phyloP scores from a whole-genome alignment of 768 basidiomycete genomes.

The Rhodotorula taiwanensis region DNA sequence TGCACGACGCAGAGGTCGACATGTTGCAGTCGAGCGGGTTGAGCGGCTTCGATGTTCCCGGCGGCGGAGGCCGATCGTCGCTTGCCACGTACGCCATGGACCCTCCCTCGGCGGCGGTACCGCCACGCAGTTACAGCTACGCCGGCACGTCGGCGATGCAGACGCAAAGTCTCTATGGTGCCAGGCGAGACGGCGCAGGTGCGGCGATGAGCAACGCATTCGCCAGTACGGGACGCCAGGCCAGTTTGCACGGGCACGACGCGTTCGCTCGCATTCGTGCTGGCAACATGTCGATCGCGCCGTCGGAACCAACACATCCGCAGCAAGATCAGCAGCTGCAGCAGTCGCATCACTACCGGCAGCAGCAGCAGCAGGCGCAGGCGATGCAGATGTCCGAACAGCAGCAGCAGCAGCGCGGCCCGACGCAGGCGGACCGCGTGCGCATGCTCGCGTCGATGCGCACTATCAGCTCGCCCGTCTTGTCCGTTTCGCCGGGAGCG shows the following conservation, averaged over 20 bases:
- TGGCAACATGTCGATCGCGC: constrained; percentile 22
- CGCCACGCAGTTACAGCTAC: constrained; percentile 6
- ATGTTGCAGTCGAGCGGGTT: constrained; percentile 6
- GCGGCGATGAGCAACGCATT: too few species aligned
- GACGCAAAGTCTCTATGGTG: too few species aligned
- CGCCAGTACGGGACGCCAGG: too few species aligned
- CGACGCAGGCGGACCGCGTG: too few species aligned
- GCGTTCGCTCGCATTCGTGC: constrained; percentile 18
- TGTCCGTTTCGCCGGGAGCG: not conserved
- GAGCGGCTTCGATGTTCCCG: not conserved
- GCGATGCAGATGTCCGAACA: not conserved
- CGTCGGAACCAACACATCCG: not conserved
- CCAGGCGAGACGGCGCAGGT: too few species aligned
- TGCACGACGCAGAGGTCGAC: constrained; percentile 1
- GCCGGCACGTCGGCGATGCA: not conserved
- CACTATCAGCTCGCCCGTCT: not conserved
- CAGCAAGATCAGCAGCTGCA: not conserved
- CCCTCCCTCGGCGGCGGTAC: not conserved
- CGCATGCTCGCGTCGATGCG: not conserved
- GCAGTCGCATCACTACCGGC: too few species aligned
- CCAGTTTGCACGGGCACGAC: not conserved
- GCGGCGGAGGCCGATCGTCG: not conserved
- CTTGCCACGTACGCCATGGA: not conserved
- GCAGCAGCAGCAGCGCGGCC: not conserved
- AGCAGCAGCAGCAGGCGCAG: not conserved